These are phyloP conservation scores for Ramicandelaber brevisporus DNA, from an alignment of 192 early-diverging fungal genomes.

Conservation along the genomic window DNA sequence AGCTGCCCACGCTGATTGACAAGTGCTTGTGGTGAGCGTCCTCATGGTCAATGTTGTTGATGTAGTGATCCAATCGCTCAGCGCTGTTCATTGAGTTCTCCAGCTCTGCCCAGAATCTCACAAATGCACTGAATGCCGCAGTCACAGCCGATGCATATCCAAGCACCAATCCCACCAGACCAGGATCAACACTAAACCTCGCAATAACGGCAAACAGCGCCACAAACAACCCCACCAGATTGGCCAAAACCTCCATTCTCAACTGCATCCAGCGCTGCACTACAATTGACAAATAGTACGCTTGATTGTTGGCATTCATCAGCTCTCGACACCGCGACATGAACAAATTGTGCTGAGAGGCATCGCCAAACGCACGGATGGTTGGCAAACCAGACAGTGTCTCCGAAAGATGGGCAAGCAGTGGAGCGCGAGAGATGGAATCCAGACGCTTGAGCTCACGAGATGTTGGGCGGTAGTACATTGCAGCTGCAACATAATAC, in stretches of 20 bases:
- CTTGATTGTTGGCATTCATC: slow-evolving; percentile 39
- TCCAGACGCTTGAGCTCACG: slow-evolving; percentile 81
- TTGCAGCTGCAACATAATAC: slow-evolving; percentile 41
- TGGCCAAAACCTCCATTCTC: slow-evolving; percentile 44
- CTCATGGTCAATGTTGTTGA: slow-evolving; percentile 9
- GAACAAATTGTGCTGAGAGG: slow-evolving; percentile 43
- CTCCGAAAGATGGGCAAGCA: slow-evolving; percentile 65
- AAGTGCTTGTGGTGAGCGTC: too few relatives aligned
- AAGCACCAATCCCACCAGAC: slow-evolving; percentile 12
- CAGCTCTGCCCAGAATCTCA: slow-evolving; percentile 16
- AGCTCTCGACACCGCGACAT: slow-evolving; percentile 20
- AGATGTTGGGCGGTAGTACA: slow-evolving; percentile 58
- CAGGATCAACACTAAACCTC: slow-evolving; percentile 15
- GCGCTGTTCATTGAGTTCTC: slow-evolving; percentile 19
- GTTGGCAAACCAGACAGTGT: slow-evolving; percentile 56
- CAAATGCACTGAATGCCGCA: slow-evolving; percentile 11
- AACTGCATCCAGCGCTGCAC: slow-evolving; percentile 37
- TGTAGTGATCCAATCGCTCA: slow-evolving; percentile 13
- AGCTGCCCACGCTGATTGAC: too few relatives aligned
- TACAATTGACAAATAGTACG: slow-evolving; percentile 35
- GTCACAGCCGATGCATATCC: slow-evolving; percentile 16
- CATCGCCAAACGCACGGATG: slow-evolving; percentile 75
- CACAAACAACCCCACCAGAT: slow-evolving; percentile 34
- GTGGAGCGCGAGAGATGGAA: slow-evolving; percentile 49
- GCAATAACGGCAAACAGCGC: slow-evolving; percentile 32